Base-by-base conservation (phyloP, 108 stramenopile species). In the Cyclostephanos invisitatus region DNA sequence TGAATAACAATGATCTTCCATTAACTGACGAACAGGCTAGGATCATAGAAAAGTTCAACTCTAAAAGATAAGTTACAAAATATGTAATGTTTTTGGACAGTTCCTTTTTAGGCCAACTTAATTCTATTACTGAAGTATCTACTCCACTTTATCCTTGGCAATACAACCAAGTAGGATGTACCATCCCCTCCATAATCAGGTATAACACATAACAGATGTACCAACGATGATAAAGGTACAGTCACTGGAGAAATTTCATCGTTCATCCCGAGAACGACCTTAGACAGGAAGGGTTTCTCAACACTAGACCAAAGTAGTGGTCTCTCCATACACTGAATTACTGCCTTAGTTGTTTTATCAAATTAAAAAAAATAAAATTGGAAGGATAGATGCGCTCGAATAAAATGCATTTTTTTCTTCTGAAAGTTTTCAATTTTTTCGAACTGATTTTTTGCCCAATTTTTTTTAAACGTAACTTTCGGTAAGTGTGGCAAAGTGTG, bases 301-400 rank as follows among this genome's bases (percentile, higher is more conserved):
- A 54, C 11, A 5, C 25, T 54, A 2, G 22, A 7, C 22, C 53
- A 54, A 22, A 7, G 10, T 27, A 54, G 11, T 54, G 53, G 53
- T 54, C 21, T 27, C 9, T 24, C 22, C 0, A 24, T 27, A 12
- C 53, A 54, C 9, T 54, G 53, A 3, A 54, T 54, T 24, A 54
- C 53, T 15, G 53, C 53, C 27, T 54, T 10, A 54, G 24, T 27
- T 54, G 8, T 27, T 27, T 27, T 24, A 24, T 54, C 53, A 54
- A 54, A 27, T 54, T 54, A 12, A 25, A 54, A 9, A 54, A 54
- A 54, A 22, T 54, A 54, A 27, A 54, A 54, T 54, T 54, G n/a
- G n/a, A n/a, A n/a, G n/a, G n/a, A n/a, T n/a, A n/a, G n/a, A n/a
- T n/a, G n/a, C n/a, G n/a, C n/a, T n/a, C n/a, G n/a, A n/a, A n/a